Percentiles rank a stretch among this genome's conserved stretches.
These are phyloP conservation scores for Boletus sp. DNA, from an alignment of 768 basidiomycete genomes.

Conservation along the genomic window DNA sequence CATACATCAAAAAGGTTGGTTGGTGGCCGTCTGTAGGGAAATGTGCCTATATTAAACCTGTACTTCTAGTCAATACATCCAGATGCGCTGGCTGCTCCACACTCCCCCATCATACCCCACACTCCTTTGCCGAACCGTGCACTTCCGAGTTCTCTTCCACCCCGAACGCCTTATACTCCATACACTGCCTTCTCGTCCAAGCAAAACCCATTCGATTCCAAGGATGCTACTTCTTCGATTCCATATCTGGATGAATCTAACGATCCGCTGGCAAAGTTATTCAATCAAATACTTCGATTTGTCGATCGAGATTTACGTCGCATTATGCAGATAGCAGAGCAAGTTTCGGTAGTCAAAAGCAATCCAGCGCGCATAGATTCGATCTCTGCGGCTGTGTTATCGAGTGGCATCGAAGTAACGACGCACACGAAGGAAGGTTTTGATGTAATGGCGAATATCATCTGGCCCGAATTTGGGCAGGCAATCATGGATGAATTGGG, in stretches of 20 bases:
- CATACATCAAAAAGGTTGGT: constrained; percentile 81
- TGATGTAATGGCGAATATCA: constrained; percentile 81
- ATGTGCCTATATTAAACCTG: background rate
- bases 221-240: constrained; percentile 33
- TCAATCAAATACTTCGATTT: constrained; percentile 80
- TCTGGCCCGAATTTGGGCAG: constrained; percentile 83
- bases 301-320: constrained; percentile 70
- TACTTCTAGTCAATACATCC: constrained; percentile 65
- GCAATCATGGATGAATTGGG: constrained; percentile 88
- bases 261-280: constrained; percentile 71
- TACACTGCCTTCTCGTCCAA: constrained; percentile 47
- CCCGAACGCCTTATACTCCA: constrained; percentile 54
- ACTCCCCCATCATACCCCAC: constrained; percentile 74
- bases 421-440: constrained; percentile 46
- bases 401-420: constrained; percentile 2
- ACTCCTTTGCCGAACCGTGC: constrained; percentile 53
- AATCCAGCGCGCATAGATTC: constrained; percentile 27
- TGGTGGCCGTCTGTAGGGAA: constrained; percentile 7
- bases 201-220: constrained; percentile 38
- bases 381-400: background rate
- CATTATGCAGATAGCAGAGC: constrained; percentile 78
- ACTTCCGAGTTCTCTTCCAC: constrained; percentile 37
- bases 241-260: constrained; percentile 65
- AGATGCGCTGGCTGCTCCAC: constrained; percentile 63
- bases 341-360: constrained; percentile 49